A percentile compares a stretch with the other conserved stretches of the same genome.
phyloP scores from a whole-genome alignment of 1,139 yeast genomes.

The Lodderomyces beijingensis region DNA sequence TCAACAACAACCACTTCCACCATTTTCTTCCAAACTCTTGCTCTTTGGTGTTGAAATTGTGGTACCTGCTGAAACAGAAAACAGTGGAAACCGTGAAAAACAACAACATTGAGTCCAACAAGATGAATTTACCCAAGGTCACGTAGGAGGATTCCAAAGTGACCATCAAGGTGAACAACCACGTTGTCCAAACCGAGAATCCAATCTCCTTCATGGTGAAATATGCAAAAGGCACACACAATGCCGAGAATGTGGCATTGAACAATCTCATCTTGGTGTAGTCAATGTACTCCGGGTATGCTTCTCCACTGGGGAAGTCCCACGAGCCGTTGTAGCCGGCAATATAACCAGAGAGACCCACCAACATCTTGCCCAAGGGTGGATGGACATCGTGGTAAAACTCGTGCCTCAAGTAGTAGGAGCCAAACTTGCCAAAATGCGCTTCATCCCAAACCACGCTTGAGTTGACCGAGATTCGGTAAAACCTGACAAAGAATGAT shows the following conservation, averaged over 20 bases:
- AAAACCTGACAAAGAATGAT: slow-evolving; percentile 50
- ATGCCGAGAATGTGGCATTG: slow-evolving; percentile 85
- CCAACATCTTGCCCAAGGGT: slow-evolving; percentile 95
- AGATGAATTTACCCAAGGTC: slow-evolving; percentile 85
- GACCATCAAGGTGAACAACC: slow-evolving; percentile 88
- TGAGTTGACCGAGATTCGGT: slow-evolving; percentile 46
- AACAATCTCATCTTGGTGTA: slow-evolving; percentile 90
- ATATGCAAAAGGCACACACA: slow-evolving; percentile 92
- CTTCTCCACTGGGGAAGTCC: slow-evolving; percentile 86
- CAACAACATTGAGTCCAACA: slow-evolving; percentile 93
- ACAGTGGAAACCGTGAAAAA: slow-evolving; percentile 87
- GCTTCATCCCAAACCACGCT: slow-evolving; percentile 66
- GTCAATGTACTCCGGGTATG: slow-evolving; percentile 82
- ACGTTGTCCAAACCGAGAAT: slow-evolving; percentile 73
- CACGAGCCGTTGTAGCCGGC: slow-evolving; percentile 96
- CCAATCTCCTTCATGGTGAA: slow-evolving; percentile 86
- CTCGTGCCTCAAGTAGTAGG: slow-evolving; percentile 86
- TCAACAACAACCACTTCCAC: slow-evolving; percentile 88
- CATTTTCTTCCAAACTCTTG: slow-evolving; percentile 67
- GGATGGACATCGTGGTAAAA: slow-evolving; percentile 98
- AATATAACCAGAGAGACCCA: slow-evolving; percentile 88
- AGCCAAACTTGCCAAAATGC: slow-evolving; percentile 90
- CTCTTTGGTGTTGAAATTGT: slow-evolving; percentile 56
- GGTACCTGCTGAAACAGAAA: slow-evolving; percentile 73
- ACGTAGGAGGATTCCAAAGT: slow-evolving; percentile 81